Conservation (phyloP, 305 asterid species). For the Vinca major region DNA sequence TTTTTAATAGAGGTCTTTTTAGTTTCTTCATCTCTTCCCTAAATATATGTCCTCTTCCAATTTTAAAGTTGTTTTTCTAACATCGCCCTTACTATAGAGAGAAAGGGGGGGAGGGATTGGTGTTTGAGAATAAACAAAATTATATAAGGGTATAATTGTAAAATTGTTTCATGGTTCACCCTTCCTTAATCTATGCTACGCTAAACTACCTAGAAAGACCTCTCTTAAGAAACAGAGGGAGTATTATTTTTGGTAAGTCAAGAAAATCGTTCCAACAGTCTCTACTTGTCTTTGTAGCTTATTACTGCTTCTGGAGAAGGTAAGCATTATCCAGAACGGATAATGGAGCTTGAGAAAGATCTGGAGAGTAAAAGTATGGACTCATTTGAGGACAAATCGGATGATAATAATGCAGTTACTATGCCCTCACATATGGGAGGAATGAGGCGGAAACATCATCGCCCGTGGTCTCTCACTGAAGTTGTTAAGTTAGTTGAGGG, state of each 20-base stretch:
- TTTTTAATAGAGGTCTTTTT: no score
- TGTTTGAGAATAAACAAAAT: no score
- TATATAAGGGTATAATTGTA: no score
- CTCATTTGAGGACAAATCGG: slow-evolving; percentile 41
- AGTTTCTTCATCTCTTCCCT: no score
- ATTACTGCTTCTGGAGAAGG: slow-evolving; percentile 34
- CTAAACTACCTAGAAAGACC: no score
- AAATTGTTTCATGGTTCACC: no score
- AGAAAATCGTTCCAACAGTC: not conserved
- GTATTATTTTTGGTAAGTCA: not conserved
- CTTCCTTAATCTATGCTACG: no score
- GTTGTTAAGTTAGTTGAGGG: slow-evolving; percentile 93
- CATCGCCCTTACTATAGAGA: no score
- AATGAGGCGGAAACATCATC: slow-evolving; percentile 90
- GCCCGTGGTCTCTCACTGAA: slow-evolving; percentile 91
- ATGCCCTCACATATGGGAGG: slow-evolving; percentile 53
- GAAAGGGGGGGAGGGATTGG: no score
- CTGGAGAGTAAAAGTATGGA: slow-evolving; percentile 32
- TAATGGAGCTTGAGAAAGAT: slow-evolving; percentile 36
- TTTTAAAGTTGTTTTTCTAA: no score
- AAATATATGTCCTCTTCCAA: no score
- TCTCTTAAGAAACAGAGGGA: no score
- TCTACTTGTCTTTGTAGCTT: slow-evolving; percentile 28
- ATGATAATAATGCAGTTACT: slow-evolving; percentile 41
- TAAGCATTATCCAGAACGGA: slow-evolving; percentile 32